Evolutionary conservation across 176 grass and related monocot genomes (phyloP).

Genomic region (Neostapfia colusana): DNA sequence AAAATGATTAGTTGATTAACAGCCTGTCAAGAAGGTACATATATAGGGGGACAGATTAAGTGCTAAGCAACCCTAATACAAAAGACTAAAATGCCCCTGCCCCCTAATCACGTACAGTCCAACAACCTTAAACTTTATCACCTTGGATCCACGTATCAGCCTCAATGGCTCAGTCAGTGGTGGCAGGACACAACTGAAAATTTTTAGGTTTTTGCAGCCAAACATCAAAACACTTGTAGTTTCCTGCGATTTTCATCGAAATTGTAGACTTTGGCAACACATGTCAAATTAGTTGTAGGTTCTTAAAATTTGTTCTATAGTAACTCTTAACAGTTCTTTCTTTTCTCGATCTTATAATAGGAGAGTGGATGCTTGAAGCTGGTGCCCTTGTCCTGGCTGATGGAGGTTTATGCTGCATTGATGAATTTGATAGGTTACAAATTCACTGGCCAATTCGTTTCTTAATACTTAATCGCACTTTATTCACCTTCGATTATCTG

Average conservation of each 20-base stretch:
- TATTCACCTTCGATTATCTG: neutral
- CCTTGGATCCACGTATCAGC: neutral
- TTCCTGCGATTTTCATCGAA: neutral
- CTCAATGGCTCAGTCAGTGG: neutral
- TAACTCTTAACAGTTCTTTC: neutral
- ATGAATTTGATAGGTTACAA: constrained; percentile 94
- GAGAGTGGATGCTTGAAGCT: constrained; percentile 98
- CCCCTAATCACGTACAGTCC: no score
- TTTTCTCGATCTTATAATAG: constrained; percentile 40
- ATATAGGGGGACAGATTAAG: no score
- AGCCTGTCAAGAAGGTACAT: no score
- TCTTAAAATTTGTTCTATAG: neutral
- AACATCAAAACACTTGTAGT: neutral
- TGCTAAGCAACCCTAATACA: no score
- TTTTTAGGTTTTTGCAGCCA: neutral
- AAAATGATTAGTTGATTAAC: no score
- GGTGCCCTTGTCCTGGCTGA: constrained; percentile 95
- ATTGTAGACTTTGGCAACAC: neutral
- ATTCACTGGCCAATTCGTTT: neutral
- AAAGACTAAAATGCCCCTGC: no score
- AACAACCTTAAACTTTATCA: neutral
- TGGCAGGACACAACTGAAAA: neutral
- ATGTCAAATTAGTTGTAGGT: neutral
- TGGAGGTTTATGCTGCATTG: constrained; percentile 97
- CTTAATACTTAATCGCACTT: neutral